A percentile compares a stretch with the other conserved stretches of the same genome.
Evolutionary conservation across 1,284 basidiomycete genomes (phyloP).

Genomic region (Cronartium quercuum): DNA sequence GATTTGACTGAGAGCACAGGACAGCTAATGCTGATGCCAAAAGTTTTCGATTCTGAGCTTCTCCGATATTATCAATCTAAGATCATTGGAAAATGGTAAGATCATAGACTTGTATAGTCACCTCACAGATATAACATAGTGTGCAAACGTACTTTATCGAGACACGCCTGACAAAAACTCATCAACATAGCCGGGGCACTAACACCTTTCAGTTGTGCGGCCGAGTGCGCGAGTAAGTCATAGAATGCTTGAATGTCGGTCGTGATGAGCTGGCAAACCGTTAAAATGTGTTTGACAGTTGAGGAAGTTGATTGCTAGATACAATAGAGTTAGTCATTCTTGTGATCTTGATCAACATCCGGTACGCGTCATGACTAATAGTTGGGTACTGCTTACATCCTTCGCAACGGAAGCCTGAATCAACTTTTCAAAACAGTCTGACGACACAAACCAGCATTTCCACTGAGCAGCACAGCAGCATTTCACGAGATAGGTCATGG

Average conservation of each 20-base stretch:
- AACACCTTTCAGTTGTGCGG: slow-evolving; percentile 1
- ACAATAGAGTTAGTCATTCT: too few relatives aligned
- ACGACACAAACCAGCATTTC: slow-evolving; percentile 23
- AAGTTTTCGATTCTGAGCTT: slow-evolving; percentile 22
- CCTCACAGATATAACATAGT: neutral
- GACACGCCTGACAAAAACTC: slow-evolving; percentile 30
- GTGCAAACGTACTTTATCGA: slow-evolving; percentile 11
- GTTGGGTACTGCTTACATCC: slow-evolving; percentile 14
- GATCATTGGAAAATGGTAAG: neutral
- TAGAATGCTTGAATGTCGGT: slow-evolving; percentile 20
- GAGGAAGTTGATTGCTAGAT: neutral
- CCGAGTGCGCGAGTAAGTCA: slow-evolving; percentile 6
- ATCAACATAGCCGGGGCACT: slow-evolving; percentile 10
- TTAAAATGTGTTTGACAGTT: slow-evolving; percentile 18
- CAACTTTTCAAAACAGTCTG: slow-evolving; percentile 24
- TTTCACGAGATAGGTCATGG: slow-evolving; percentile 12
- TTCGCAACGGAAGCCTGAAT: slow-evolving; percentile 7
- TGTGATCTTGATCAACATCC: too few relatives aligned
- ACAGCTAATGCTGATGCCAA: slow-evolving; percentile 19
- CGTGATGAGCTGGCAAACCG: slow-evolving; percentile 14
- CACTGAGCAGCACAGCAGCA: slow-evolving; percentile 10
- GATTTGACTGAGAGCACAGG: slow-evolving; percentile 7
- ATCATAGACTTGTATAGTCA: too few relatives aligned
- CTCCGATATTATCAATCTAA: slow-evolving; percentile 20
- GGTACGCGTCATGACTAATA: too few relatives aligned